Conservation (phyloP, 2,329 filamentous ascomycete species). For the Trichoderma atrobrunneum region DNA sequence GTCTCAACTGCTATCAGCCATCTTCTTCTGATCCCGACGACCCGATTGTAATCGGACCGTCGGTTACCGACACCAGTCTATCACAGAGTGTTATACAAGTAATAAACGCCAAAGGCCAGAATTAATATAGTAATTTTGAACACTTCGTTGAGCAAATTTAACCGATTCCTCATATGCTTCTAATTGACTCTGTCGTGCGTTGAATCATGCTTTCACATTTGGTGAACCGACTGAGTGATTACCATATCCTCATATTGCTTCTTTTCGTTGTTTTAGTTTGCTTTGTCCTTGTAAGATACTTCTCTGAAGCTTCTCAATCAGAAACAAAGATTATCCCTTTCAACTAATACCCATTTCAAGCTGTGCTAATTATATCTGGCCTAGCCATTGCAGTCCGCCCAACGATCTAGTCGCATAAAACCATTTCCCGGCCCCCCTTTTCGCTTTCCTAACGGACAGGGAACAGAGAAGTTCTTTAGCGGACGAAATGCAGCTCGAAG, state of each 20-base stretch:
- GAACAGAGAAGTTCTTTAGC: constrained; percentile 16
- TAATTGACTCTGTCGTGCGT: neutral
- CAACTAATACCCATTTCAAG: too few relatives aligned
- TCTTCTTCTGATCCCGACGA: neutral
- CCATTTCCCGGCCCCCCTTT: constrained; percentile 2
- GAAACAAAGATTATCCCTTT: too few relatives aligned
- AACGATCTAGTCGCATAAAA: neutral
- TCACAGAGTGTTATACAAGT: neutral
- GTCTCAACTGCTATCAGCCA: neutral
- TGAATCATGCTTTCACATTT: neutral
- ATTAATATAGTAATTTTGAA: neutral
- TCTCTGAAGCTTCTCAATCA: neutral
- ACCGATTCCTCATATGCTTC: neutral
- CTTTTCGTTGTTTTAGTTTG: neutral
- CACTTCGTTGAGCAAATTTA: neutral
- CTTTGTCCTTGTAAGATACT: neutral
- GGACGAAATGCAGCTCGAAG: neutral
- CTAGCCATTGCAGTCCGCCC: neutral
- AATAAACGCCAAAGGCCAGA: neutral
- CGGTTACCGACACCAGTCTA: neutral
- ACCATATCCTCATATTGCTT: neutral
- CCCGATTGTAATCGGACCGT: neutral
- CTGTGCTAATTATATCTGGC: neutral
- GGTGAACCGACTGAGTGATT: neutral
- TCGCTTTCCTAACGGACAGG: constrained; percentile 18